phyloP scores from a whole-genome alignment of 768 basidiomycete genomes.

The Pleurotus sapidus region DNA sequence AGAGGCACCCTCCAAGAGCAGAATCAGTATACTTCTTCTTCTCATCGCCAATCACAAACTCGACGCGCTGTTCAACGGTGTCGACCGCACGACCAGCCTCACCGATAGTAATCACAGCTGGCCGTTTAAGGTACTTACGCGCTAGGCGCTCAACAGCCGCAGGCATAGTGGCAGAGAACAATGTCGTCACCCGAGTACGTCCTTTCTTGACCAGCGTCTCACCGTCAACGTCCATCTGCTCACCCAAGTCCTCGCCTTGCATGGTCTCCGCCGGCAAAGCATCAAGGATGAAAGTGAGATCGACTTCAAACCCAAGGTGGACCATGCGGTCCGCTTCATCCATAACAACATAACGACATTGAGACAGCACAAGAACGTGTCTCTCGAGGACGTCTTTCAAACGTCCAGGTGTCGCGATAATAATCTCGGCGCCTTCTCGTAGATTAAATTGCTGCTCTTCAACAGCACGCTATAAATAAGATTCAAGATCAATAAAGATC shows the following conservation, averaged over 20 bases:
- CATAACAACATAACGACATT: slow-evolving; percentile 99
- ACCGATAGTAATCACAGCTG: slow-evolving; percentile 96
- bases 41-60: slow-evolving; percentile 90
- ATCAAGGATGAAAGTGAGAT: slow-evolving; percentile 93
- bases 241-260: slow-evolving; percentile 78
- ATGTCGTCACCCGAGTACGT: slow-evolving; percentile 86
- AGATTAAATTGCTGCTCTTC: slow-evolving; percentile 98
- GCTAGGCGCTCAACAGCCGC: slow-evolving; percentile 94
- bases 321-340: slow-evolving; percentile 99
- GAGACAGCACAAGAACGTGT: slow-evolving; percentile 90
- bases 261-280: slow-evolving; percentile 84
- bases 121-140: slow-evolving; percentile 88
- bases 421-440: slow-evolving; percentile 97
- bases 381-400: slow-evolving; percentile 97
- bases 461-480: slow-evolving; percentile 64
- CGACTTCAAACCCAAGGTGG: slow-evolving; percentile 93
- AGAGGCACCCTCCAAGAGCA: neutral
- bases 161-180: slow-evolving; percentile 99
- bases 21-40: slow-evolving; percentile 81
- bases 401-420: slow-evolving; percentile 98
- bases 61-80: slow-evolving; percentile 94
- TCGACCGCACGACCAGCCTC: slow-evolving; percentile 98
- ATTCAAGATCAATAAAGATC: slow-evolving; percentile 10
- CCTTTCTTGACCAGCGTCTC: slow-evolving; percentile 68
- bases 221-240: slow-evolving; percentile 78